Evolutionary conservation across 306 rosid species (phyloP).

Genomic region (Pyrus betulifolia): DNA sequence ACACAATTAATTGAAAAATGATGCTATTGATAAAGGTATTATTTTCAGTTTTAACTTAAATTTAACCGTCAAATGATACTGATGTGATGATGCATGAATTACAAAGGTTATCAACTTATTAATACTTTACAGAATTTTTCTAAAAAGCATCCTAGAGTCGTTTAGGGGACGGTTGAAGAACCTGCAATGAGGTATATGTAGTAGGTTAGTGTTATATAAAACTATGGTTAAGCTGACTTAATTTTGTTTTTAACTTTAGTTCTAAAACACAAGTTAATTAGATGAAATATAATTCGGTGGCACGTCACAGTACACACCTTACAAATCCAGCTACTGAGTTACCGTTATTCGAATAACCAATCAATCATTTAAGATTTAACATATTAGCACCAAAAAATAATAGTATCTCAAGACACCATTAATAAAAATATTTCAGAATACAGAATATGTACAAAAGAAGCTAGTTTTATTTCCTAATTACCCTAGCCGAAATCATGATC

Average conservation of each 20-base stretch:
- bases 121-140: not conserved
- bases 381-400: not conserved
- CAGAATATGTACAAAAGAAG: not conserved
- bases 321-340: conserved; percentile 2
- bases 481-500: not conserved
- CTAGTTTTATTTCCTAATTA: not conserved
- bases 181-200: too few species aligned
- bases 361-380: not conserved
- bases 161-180: not conserved
- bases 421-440: not conserved
- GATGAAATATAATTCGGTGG: conserved; percentile 1
- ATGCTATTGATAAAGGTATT: too few species aligned
- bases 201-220: not conserved
- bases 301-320: conserved; percentile 3
- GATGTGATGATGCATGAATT: too few species aligned
- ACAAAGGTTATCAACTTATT: too few species aligned
- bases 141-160: not conserved
- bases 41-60: too few species aligned
- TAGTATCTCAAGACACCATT: not conserved
- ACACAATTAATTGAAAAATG: too few species aligned
- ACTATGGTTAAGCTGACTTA: not conserved
- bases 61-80: too few species aligned
- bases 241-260: too few species aligned
- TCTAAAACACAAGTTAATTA: too few species aligned
- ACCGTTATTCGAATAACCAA: not conserved